phyloP scores from a whole-genome alignment of 192 early-diverging fungal genomes.

The Funneliformis geosporum region DNA sequence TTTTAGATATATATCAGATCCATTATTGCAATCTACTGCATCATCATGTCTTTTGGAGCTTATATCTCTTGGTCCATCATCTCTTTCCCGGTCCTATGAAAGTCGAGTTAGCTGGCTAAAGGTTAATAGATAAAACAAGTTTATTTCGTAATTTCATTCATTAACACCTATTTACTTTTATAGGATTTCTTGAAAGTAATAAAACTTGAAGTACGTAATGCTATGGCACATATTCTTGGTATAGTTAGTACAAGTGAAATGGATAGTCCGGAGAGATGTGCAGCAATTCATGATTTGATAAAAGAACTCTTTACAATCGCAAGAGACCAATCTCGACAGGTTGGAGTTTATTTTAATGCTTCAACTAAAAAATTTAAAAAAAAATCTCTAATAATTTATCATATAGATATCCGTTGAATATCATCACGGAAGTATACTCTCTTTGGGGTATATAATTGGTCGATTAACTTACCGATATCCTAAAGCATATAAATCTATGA shows the following conservation, averaged over 20 bases:
- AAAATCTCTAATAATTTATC: no score
- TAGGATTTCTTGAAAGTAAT: slow-evolving; percentile 57
- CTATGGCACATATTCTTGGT: slow-evolving; percentile 71
- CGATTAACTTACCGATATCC: slow-evolving; percentile 62
- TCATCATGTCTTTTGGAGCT: slow-evolving; percentile 68
- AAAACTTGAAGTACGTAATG: slow-evolving; percentile 63
- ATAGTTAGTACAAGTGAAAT: slow-evolving; percentile 67
- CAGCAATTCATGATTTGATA: slow-evolving; percentile 45
- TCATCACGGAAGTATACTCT: slow-evolving; percentile 67
- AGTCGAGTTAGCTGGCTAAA: slow-evolving; percentile 52
- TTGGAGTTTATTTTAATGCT: slow-evolving; percentile 6
- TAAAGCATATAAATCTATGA: slow-evolving; percentile 33
- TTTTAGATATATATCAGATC: slow-evolving; percentile 43
- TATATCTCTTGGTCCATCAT: slow-evolving; percentile 65
- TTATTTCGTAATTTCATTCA: background rate
- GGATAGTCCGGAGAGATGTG: slow-evolving; percentile 34
- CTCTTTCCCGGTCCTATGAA: slow-evolving; percentile 53
- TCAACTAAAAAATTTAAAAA: background rate
- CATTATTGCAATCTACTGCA: slow-evolving; percentile 62
- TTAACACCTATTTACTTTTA: slow-evolving; percentile 21
- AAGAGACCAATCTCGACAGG: slow-evolving; percentile 52
- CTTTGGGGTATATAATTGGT: slow-evolving; percentile 70
- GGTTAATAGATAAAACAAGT: slow-evolving; percentile 22
- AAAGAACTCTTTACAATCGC: slow-evolving; percentile 37
- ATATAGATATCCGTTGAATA: slow-evolving; percentile 47